Evolutionary conservation across 2,329 filamentous ascomycete species (phyloP).

Genomic region (Onygena corvina): DNA sequence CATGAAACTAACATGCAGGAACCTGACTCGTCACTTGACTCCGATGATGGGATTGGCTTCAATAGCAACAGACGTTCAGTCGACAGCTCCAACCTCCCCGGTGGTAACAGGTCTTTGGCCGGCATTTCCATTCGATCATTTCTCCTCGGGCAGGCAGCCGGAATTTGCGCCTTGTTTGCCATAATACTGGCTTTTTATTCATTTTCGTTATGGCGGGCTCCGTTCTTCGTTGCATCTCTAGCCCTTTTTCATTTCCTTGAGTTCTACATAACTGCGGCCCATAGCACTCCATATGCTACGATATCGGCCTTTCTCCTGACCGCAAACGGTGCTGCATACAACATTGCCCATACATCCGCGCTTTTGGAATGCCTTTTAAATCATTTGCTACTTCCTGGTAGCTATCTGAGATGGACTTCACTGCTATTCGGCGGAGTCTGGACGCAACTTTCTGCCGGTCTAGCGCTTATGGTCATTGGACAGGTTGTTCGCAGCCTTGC

Average conservation of each 20-base stretch:
- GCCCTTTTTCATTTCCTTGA: constrained; percentile 89
- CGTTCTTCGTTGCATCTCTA: constrained; percentile 47
- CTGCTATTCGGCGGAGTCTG: constrained; percentile 27
- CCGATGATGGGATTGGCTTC: not conserved
- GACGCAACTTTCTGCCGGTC: constrained; percentile 41
- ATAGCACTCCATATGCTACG: constrained; percentile 63
- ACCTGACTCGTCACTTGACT: not conserved
- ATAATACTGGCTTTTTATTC: constrained; percentile 21
- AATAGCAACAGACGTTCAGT: not conserved
- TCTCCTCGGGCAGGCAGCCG: constrained; percentile 32
- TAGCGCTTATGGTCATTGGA: constrained; percentile 54
- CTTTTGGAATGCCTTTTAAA: constrained; percentile 54
- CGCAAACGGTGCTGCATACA: constrained; percentile 74
- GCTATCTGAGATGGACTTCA: constrained; percentile 37
- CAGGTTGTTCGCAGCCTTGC: constrained; percentile 67
- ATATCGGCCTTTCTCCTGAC: constrained; percentile 70
- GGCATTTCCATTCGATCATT: constrained; percentile 37
- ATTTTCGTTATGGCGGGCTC: constrained; percentile 44
- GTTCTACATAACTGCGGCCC: constrained; percentile 76
- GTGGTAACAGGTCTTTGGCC: constrained; percentile 32
- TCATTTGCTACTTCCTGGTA: constrained; percentile 23
- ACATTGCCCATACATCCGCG: constrained; percentile 66
- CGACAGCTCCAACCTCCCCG: constrained; percentile 23
- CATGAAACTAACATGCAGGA: not conserved
- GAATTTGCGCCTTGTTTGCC: constrained; percentile 24